These are phyloP conservation scores for Phylloporus sp. DNA, from an alignment of 768 basidiomycete genomes.

Conservation along the genomic window DNA sequence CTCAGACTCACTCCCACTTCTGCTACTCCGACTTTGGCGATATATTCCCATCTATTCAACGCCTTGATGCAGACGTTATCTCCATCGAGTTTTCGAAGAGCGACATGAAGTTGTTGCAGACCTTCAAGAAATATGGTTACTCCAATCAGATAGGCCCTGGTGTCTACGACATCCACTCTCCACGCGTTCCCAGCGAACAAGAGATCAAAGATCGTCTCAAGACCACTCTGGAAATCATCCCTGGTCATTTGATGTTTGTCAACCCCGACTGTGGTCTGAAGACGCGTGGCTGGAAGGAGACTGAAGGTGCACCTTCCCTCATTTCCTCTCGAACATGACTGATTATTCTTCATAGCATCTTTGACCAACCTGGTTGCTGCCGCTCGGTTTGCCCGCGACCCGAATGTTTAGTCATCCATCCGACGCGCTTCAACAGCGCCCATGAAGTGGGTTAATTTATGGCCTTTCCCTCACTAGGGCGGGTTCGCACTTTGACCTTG, in stretches of 20 bases:
- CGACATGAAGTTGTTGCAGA: slow-evolving; percentile 94
- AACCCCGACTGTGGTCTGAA: slow-evolving; percentile 99
- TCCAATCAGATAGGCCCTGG: slow-evolving; percentile 97
- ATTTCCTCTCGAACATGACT: slow-evolving; percentile 3
- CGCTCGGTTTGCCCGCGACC: slow-evolving; percentile 92
- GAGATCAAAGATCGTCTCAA: slow-evolving; percentile 93
- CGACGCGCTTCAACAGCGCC: slow-evolving; percentile 92
- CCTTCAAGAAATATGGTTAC: slow-evolving; percentile 94
- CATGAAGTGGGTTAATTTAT: slow-evolving; percentile 63
- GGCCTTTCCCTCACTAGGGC: slow-evolving; percentile 22
- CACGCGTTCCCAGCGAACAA: slow-evolving; percentile 88
- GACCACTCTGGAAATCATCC: slow-evolving; percentile 77
- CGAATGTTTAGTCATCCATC: slow-evolving; percentile 56
- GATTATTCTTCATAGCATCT: slow-evolving; percentile 43
- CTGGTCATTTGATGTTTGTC: slow-evolving; percentile 77
- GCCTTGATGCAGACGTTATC: slow-evolving; percentile 97
- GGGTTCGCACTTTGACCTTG: slow-evolving; percentile 46
- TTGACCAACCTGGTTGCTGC: slow-evolving; percentile 83
- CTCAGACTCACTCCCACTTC: slow-evolving; percentile 99
- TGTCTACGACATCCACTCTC: slow-evolving; percentile 99
- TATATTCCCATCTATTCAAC: slow-evolving; percentile 96
- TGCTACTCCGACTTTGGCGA: slow-evolving; percentile 99
- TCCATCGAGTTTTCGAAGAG: slow-evolving; percentile 98
- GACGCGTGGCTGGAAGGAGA: slow-evolving; percentile 98
- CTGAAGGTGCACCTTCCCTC: slow-evolving; percentile 52